Evolutionary conservation across 1,284 basidiomycete genomes (phyloP).

Genomic region (Vanrija sp.): DNA sequence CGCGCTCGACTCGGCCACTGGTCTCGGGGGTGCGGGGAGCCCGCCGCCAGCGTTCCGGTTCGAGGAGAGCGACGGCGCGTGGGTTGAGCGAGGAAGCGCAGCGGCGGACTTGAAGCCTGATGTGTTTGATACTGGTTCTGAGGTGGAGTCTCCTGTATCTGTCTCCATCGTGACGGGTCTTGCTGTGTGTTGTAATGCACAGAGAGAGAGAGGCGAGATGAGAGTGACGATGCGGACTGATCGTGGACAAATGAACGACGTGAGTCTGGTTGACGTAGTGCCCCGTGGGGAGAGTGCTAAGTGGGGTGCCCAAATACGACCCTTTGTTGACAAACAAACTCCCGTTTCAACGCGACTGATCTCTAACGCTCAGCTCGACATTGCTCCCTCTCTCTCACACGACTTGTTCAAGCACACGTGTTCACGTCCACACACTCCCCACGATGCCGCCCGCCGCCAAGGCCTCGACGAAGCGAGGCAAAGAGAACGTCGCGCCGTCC

Average conservation of each 20-base stretch:
- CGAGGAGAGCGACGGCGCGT: slow-evolving; percentile 12
- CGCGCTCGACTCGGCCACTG: not conserved
- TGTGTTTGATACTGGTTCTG: not conserved
- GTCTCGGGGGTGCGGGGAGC: slow-evolving; percentile 7
- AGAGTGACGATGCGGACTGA: too few species aligned
- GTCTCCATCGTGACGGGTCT: not conserved
- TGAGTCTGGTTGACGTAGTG: slow-evolving; percentile 9
- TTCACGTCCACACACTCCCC: too few species aligned
- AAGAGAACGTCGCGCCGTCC: slow-evolving; percentile 11
- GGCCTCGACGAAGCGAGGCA: slow-evolving; percentile 6
- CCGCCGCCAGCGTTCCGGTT: slow-evolving; percentile 25
- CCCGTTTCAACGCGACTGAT: too few species aligned
- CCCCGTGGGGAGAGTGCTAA: not conserved
- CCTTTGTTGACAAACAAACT: too few species aligned
- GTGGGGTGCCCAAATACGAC: too few species aligned
- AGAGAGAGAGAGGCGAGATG: too few species aligned
- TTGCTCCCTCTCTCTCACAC: too few species aligned
- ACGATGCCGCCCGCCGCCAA: not conserved
- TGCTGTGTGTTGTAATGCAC: too few species aligned
- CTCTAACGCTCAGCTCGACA: too few species aligned
- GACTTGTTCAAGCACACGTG: too few species aligned
- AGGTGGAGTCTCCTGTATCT: not conserved
- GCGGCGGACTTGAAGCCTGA: slow-evolving; percentile 24
- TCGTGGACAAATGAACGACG: too few species aligned
- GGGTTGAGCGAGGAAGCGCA: slow-evolving; percentile 13